phyloP scores from a whole-genome alignment of 306 rosid genomes.

The Citrullus amarus region DNA sequence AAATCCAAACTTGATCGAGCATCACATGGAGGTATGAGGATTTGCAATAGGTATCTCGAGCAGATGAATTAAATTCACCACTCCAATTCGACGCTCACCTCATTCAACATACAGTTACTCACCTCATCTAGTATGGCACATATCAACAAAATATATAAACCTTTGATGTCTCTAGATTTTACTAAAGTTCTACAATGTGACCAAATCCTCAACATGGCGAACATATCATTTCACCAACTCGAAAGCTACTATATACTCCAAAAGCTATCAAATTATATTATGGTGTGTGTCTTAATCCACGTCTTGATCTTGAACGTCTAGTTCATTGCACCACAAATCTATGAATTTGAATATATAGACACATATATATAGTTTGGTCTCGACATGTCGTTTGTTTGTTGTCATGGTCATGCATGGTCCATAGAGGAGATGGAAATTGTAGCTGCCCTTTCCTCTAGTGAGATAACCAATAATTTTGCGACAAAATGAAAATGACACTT shows the following conservation, averaged over 20 bases:
- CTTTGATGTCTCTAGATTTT: background rate
- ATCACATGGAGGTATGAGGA: no score
- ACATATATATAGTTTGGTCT: background rate
- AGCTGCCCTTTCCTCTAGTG: background rate
- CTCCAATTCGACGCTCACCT: background rate
- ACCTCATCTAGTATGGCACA: no score
- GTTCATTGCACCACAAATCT: background rate
- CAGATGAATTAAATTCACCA: background rate
- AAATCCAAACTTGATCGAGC: no score
- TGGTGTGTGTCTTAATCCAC: background rate
- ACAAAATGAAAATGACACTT: slow-evolving; percentile 3
- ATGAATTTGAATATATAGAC: background rate
- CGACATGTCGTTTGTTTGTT: background rate
- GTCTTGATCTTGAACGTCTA: background rate
- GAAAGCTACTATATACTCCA: no score
- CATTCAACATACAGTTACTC: no score
- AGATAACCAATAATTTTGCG: background rate
- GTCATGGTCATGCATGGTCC: background rate
- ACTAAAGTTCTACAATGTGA: background rate
- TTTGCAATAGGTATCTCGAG: no score
- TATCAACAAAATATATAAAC: no score
- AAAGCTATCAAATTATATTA: background rate
- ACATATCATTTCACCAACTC: background rate
- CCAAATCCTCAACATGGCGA: background rate
- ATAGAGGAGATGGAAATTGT: background rate